Conservation (phyloP, 164 flowering plant genomes). For the Tetracentron sinense region DNA sequence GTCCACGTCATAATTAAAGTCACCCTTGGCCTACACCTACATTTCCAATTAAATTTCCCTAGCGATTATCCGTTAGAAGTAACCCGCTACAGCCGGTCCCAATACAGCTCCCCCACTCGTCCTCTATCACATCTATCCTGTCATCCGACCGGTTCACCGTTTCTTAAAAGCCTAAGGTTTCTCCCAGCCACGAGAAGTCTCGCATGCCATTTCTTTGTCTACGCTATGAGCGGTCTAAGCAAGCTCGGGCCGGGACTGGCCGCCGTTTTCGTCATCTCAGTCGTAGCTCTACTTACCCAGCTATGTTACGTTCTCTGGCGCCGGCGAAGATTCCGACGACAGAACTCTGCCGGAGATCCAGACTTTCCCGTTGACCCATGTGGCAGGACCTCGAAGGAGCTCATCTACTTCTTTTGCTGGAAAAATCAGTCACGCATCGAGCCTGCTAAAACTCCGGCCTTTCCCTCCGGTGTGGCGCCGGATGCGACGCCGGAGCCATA, state of each 20-base stretch:
- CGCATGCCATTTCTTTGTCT: background rate
- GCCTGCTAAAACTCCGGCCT: constrained; percentile 13
- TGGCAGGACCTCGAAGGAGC: constrained; percentile 37
- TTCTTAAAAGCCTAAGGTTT: background rate
- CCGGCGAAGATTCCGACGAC: constrained; percentile 24
- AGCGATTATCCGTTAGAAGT: background rate
- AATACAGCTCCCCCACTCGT: background rate
- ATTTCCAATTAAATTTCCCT: background rate
- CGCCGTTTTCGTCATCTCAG: constrained; percentile 15
- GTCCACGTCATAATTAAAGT: background rate
- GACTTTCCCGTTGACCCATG: background rate
- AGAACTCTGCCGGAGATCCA: background rate
- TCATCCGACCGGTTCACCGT: constrained; percentile 1
- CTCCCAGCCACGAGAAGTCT: no score
- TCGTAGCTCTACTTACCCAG: constrained; percentile 23
- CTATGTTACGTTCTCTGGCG: constrained; percentile 35
- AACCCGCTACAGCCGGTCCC: background rate
- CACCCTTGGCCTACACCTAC: background rate
- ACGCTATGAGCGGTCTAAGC: constrained; percentile 26
- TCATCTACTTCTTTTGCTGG: constrained; percentile 48
- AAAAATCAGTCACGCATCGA: constrained; percentile 38
- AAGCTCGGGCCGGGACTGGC: constrained; percentile 19
- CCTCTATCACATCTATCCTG: background rate
- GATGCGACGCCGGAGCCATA: background rate
- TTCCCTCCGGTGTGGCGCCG: background rate